These are phyloP conservation scores for Lagenidium giganteum DNA, from an alignment of 352 stramenopile species.

Conservation along the genomic window DNA sequence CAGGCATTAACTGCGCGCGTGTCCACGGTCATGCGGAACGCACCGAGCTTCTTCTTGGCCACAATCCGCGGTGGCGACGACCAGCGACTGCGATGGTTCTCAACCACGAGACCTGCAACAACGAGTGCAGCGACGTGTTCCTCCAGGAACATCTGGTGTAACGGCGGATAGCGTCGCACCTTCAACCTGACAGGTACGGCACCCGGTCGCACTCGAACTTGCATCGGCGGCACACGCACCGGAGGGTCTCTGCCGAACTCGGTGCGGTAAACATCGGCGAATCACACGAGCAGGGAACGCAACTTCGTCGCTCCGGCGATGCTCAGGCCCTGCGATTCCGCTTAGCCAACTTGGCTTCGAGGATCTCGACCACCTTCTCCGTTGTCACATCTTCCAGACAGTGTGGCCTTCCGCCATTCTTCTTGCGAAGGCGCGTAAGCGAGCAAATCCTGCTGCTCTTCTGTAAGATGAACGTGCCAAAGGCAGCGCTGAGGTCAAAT, in stretches of 20 bases:
- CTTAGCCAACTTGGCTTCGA: too few species aligned
- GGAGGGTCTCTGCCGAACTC: neutral
- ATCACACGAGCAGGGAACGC: too few species aligned
- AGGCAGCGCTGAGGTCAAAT: too few species aligned
- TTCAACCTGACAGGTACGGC: neutral
- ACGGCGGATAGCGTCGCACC: neutral
- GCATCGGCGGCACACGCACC: neutral
- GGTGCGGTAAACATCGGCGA: too few species aligned
- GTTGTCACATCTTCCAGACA: too few species aligned
- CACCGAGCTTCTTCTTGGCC: neutral
- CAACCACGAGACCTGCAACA: neutral
- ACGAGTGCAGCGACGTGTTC: neutral
- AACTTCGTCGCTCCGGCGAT: too few species aligned
- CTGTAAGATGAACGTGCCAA: too few species aligned
- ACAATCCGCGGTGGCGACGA: neutral
- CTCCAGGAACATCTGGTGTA: neutral
- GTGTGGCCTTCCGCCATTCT: too few species aligned
- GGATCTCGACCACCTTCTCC: too few species aligned
- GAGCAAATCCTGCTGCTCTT: too few species aligned
- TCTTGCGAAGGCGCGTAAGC: too few species aligned
- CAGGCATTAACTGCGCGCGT: constrained; percentile 6
- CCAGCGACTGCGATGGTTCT: neutral
- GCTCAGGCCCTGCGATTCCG: too few species aligned
- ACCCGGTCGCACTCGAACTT: neutral
- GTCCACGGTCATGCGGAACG: constrained; percentile 10